Percentiles rank a stretch among this genome's conserved stretches.
phyloP scores from a whole-genome alignment of 257 asterid genomes.

The Solanum etuberosum region DNA sequence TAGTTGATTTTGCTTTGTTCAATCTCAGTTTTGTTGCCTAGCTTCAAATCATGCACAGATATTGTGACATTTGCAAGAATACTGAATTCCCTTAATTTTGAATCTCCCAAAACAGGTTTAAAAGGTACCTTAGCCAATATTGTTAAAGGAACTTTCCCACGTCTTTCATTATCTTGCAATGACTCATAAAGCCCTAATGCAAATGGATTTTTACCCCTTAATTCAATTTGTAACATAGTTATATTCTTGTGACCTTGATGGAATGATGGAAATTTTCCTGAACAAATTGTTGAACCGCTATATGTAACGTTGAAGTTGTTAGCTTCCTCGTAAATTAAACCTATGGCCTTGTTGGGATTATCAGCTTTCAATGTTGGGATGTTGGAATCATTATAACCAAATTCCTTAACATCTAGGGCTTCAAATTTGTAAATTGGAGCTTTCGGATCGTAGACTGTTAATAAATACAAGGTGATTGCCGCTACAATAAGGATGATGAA shows the following conservation, averaged over 20 bases:
- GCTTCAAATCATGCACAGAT: conserved; percentile 26
- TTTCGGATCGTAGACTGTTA: conserved; percentile 16
- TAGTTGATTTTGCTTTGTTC: conserved; percentile 4
- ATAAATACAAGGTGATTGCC: conserved; percentile 1
- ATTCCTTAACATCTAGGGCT: conserved; percentile 21
- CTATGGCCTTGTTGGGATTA: conserved; percentile 34
- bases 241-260: conserved; percentile 26
- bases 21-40: conserved; percentile 17
- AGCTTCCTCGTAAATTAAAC: conserved; percentile 23
- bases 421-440: conserved; percentile 27
- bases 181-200: conserved; percentile 24
- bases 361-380: conserved; percentile 20
- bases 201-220: conserved; percentile 29
- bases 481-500: conserved; percentile 13
- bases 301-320: conserved; percentile 21
- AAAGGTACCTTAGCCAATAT: conserved; percentile 33
- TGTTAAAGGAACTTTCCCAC: conserved; percentile 27
- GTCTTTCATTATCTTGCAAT: conserved; percentile 2
- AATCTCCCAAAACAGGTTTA: neutral
- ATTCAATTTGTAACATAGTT: conserved; percentile 16
- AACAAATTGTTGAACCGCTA: conserved; percentile 14
- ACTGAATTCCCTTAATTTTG: neutral
- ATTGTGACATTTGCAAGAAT: conserved; percentile 20
- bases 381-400: conserved; percentile 26
- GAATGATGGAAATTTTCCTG: conserved; percentile 38